Evolutionary conservation across 441 rosid species (phyloP).

Genomic region (Metrosideros polymorpha): DNA sequence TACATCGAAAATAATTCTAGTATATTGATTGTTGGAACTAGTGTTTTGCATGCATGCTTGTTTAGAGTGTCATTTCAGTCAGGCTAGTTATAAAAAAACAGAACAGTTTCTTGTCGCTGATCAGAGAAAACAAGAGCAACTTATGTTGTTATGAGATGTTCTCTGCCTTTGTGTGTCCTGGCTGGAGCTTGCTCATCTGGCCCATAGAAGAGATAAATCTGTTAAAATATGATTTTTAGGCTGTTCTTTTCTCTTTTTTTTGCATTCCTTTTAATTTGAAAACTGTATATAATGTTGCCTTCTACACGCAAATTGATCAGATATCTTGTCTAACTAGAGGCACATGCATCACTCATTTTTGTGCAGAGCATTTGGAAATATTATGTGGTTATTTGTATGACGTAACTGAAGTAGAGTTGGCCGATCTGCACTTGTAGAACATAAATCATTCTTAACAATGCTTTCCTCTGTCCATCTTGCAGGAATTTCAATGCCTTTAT

Average conservation of each 20-base stretch:
- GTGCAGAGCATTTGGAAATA: background rate
- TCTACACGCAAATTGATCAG: background rate
- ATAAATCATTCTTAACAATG: background rate
- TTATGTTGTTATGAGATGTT: background rate
- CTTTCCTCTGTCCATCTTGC: background rate
- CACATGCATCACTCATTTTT: background rate
- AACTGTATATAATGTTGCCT: background rate
- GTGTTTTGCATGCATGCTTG: background rate
- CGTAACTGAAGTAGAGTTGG: background rate
- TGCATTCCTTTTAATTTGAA: background rate
- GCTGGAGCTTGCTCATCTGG: background rate
- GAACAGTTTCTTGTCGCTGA: background rate
- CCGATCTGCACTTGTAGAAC: background rate
- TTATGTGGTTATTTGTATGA: background rate
- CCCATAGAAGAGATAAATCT: background rate
- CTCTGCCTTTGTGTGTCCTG: background rate
- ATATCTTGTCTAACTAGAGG: background rate
- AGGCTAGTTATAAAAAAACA: background rate
- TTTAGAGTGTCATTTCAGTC: background rate
- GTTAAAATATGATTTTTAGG: background rate
- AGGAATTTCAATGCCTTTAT: slow-evolving; percentile 49
- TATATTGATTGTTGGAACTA: background rate
- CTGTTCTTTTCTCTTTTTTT: background rate
- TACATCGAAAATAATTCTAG: background rate
- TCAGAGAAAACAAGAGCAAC: background rate